Evolutionary conservation across 768 basidiomycete species (phyloP).

Genomic region (Podaxis pistillaris): DNA sequence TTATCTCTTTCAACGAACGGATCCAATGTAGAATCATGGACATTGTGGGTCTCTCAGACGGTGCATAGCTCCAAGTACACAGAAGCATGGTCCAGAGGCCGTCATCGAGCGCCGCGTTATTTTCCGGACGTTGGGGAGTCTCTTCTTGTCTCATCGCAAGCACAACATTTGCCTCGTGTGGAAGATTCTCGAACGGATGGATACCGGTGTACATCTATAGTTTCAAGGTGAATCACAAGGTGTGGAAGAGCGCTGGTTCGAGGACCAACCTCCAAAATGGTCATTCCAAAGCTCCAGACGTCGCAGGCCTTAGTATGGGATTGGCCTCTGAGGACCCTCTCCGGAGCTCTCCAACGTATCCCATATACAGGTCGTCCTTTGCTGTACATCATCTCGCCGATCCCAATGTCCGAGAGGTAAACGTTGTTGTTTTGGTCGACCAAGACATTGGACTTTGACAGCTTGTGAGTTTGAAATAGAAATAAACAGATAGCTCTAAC

Average conservation of each 20-base stretch:
- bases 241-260: too few relatives aligned
- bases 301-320: neutral
- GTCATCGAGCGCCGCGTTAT: neutral
- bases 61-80: neutral
- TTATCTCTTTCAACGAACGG: neutral
- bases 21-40: neutral
- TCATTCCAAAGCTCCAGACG: slow-evolving; percentile 5
- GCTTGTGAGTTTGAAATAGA: too few relatives aligned
- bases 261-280: neutral
- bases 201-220: neutral
- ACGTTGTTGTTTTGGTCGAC: neutral
- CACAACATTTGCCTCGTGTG: neutral
- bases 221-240: too few relatives aligned
- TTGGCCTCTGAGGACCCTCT: neutral
- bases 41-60: neutral
- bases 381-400: neutral
- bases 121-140: neutral
- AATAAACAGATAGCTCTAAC: neutral
- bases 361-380: neutral
- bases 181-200: neutral
- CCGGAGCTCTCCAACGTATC: neutral
- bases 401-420: neutral
- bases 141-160: neutral
- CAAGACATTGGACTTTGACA: neutral
- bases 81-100: neutral